Conservation (phyloP, 2,329 filamentous ascomycete species). For the Ustilaginoidea virens region DNA sequence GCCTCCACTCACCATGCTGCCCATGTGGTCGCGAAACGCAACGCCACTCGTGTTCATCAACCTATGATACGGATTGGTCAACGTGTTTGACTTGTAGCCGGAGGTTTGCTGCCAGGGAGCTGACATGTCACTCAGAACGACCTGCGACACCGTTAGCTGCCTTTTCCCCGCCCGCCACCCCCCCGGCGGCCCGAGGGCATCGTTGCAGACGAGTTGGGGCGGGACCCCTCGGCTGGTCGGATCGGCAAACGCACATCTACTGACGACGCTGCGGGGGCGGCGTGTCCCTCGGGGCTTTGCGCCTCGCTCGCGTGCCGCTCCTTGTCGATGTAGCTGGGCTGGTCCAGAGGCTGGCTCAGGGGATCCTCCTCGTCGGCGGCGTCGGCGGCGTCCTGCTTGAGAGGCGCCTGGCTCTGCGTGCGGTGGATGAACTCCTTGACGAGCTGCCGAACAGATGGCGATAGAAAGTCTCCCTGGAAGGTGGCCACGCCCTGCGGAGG, state of each 20-base stretch:
- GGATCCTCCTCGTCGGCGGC: constrained; percentile 8
- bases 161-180: too few species aligned
- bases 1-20: constrained; percentile 93
- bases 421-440: constrained; percentile 62
- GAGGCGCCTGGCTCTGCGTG: constrained; percentile 20
- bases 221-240: not conserved
- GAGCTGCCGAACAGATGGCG: constrained; percentile 54
- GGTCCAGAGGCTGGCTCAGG: constrained; percentile 15
- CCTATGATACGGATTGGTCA: constrained; percentile 94
- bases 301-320: constrained; percentile 30
- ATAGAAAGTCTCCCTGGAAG: constrained; percentile 89
- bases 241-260: constrained; percentile 47
- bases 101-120: constrained; percentile 77
- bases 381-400: constrained; percentile 1
- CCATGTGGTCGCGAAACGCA: constrained; percentile 71
- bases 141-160: too few species aligned
- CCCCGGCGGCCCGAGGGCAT: too few species aligned
- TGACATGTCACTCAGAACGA: constrained; percentile 98
- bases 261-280: constrained; percentile 7
- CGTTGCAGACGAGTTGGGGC: not conserved
- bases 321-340: constrained; percentile 50
- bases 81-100: constrained; percentile 69
- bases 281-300: constrained; percentile 14
- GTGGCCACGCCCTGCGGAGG: constrained; percentile 85
- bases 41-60: constrained; percentile 98